A percentile compares a stretch with the other conserved stretches of the same genome.
These are phyloP conservation scores for Aquilaria malaccensis DNA, from an alignment of 345 rosid species.

Conservation along the genomic window DNA sequence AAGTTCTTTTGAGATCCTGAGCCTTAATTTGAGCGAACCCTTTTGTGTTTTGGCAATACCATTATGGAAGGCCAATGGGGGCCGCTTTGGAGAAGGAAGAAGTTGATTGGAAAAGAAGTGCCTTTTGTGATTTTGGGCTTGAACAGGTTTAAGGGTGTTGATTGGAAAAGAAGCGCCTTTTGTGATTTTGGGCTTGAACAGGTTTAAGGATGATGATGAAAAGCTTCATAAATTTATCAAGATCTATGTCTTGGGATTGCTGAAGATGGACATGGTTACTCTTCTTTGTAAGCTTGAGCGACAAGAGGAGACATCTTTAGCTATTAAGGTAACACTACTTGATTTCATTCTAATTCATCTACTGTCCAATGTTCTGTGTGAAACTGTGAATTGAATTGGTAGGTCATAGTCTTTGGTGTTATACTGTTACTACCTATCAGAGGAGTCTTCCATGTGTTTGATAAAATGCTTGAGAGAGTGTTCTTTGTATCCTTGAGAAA, in stretches of 20 bases:
- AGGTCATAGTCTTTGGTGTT: neutral
- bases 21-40: conserved; percentile 11
- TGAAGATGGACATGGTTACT: conserved; percentile 76
- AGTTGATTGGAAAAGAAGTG: conserved; percentile 50
- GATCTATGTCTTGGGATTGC: conserved; percentile 64
- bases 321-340: conserved; percentile 43
- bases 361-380: no score
- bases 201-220: neutral
- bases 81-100: conserved; percentile 83
- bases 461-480: conserved; percentile 26
- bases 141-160: no score
- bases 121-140: no score
- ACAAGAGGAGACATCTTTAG: conserved; percentile 67
- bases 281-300: conserved; percentile 81
- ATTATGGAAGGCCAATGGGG: conserved; percentile 50
- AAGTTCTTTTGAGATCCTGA: conserved; percentile 22
- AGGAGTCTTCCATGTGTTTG: conserved; percentile 20
- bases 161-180: no score
- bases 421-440: neutral
- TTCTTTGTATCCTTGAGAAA: no score
- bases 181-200: no score
- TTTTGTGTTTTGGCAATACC: conserved; percentile 39
- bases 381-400: neutral
- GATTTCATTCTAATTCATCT: neutral
- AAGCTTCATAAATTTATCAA: conserved; percentile 59